Evolutionary conservation across 1,139 yeast species (phyloP).

Genomic region (Kodamaea alishanica): DNA sequence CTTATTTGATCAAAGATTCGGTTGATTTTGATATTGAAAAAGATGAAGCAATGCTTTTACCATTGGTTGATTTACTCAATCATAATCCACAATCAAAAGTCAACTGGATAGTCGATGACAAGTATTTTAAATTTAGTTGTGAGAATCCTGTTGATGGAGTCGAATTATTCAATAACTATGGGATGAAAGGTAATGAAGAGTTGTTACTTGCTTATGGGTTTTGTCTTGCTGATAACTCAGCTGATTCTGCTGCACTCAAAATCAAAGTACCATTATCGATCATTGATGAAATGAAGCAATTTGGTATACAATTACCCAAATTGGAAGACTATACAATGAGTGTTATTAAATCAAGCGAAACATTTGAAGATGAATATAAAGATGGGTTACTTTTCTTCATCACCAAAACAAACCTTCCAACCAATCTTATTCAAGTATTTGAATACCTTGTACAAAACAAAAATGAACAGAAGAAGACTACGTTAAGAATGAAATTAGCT

Average conservation of each 20-base stretch:
- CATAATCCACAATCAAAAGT: constrained; percentile 64
- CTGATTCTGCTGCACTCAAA: constrained; percentile 60
- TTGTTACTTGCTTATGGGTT: constrained; percentile 67
- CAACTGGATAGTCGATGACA: constrained; percentile 48
- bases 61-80: constrained; percentile 74
- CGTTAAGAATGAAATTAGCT: constrained; percentile 53
- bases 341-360: constrained; percentile 17
- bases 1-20: constrained; percentile 35
- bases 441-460: constrained; percentile 45
- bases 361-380: constrained; percentile 10
- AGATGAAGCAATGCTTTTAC: constrained; percentile 67
- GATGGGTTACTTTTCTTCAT: constrained; percentile 47
- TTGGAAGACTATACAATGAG: constrained; percentile 47
- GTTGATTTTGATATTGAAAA: constrained; percentile 20
- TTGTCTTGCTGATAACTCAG: constrained; percentile 54
- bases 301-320: constrained; percentile 46
- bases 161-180: constrained; percentile 77
- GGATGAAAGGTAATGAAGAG: constrained; percentile 82
- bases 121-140: constrained; percentile 29
- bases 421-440: constrained; percentile 47
- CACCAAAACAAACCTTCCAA: constrained; percentile 40
- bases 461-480: constrained; percentile 35
- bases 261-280: constrained; percentile 44
- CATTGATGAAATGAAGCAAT: constrained; percentile 30
- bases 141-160: constrained; percentile 27